Conservation (phyloP, 139 green algal species). For the Cymbomonas tetramitiformis region DNA sequence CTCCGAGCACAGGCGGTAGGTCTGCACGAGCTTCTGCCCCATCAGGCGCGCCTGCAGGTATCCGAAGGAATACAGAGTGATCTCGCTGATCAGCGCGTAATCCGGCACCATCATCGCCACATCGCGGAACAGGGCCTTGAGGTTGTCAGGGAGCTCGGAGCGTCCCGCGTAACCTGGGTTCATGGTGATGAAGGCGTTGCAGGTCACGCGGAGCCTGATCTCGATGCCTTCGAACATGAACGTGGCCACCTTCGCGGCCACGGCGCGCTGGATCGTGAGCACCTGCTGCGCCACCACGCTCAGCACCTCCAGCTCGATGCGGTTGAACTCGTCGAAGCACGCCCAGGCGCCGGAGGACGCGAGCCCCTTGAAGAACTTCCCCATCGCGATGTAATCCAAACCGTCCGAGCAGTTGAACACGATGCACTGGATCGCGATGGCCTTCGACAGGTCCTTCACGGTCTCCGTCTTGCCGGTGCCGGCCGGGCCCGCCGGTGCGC, state of each 20-base stretch:
- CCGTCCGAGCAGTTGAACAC: constrained; percentile 76
- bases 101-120: constrained; percentile 74
- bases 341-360: constrained; percentile 50
- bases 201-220: constrained; percentile 34
- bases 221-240: constrained; percentile 70
- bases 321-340: constrained; percentile 70
- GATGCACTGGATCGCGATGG: constrained; percentile 65
- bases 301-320: constrained; percentile 53
- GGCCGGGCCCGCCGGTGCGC: constrained; percentile 47
- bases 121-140: constrained; percentile 43
- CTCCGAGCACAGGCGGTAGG: constrained; percentile 63
- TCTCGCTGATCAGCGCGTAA: constrained; percentile 62
- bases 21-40: constrained; percentile 66
- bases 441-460: constrained; percentile 41
- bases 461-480: constrained; percentile 30
- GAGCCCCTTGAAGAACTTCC: constrained; percentile 64
- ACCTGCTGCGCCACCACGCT: constrained; percentile 70
- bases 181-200: constrained; percentile 66
- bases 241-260: constrained; percentile 38
- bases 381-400: constrained; percentile 63
- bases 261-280: constrained; percentile 66
- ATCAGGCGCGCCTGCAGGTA: constrained; percentile 48
- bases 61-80: constrained; percentile 53
- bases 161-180: constrained; percentile 58
- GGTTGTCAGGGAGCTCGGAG: constrained; percentile 64